phyloP scores from a whole-genome alignment of 2,329 filamentous ascomycete species.

The Truncatella angustata region DNA sequence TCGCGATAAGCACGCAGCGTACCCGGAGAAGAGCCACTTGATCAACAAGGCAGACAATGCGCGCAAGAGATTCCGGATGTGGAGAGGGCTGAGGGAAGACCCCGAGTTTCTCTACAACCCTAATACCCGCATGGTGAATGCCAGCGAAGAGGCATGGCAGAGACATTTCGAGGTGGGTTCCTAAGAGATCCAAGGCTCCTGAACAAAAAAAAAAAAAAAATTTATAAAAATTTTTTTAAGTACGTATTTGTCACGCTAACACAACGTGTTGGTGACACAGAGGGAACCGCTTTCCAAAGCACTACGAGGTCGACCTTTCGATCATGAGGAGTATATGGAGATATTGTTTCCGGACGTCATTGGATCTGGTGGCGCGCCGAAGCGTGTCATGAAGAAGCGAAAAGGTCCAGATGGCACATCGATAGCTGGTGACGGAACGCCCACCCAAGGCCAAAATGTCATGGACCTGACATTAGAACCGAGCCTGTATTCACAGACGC shows the following conservation, averaged over 20 bases:
- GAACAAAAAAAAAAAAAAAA: no score
- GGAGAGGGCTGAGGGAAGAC: constrained; percentile 57
- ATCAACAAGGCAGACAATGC: constrained; percentile 66
- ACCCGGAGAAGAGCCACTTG: constrained; percentile 58
- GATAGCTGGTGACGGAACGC: constrained; percentile 40
- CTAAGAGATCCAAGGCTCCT: no score
- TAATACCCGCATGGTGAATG: constrained; percentile 48
- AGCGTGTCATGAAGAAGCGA: constrained; percentile 55
- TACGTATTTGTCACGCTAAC: no score
- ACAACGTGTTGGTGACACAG: constrained; percentile 32
- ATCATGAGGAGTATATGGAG: constrained; percentile 61
- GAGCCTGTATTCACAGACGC: constrained; percentile 10
- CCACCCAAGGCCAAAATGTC: constrained; percentile 46
- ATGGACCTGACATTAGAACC: constrained; percentile 25
- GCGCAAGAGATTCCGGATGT: constrained; percentile 60
- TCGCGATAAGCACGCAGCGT: constrained; percentile 53
- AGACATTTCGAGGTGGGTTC: constrained; percentile 55
- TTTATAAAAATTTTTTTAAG: no score
- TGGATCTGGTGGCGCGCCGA: constrained; percentile 58
- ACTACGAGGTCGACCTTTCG: constrained; percentile 55
- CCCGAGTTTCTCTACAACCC: constrained; percentile 56
- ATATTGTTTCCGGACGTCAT: constrained; percentile 59
- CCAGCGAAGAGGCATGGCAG: constrained; percentile 56
- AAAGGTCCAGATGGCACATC: constrained; percentile 44
- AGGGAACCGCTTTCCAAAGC: constrained; percentile 58